Base-by-base conservation (phyloP, 352 stramenopile species). In the Phytopythium aichiense region DNA sequence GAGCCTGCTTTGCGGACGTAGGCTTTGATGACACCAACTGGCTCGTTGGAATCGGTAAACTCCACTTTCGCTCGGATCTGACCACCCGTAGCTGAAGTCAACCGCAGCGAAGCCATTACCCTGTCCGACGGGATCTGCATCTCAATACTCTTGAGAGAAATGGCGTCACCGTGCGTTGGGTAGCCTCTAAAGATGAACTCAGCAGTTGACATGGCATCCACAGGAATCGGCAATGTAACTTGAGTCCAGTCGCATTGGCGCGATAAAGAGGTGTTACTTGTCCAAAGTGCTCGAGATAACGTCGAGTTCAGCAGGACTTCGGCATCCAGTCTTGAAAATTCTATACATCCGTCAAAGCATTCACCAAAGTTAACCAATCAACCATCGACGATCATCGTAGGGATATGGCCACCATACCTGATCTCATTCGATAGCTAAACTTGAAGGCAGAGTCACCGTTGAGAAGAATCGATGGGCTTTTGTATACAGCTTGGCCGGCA, bases 81-180 rank as follows among this genome's bases (percentile, higher is more conserved):
- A 13, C 49, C 49, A 11, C 49, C 49, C 28, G 49, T 55, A 73
- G 55, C 6, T 70, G 49, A 8, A 83, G 46, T 22, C 49, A 48
- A 33, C 69, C 73, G 9, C 2, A 55, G 22, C 20, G 7, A 23
- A 23, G 25, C 72, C 46, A 2, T 54, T 42, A 1, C 37, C 61
- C 43, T 63, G 56, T n/a, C 61, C 22, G 0, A n/a, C 42, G 0
- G 56, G 49, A 38, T 71, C 64, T 60, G 45, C 51, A 43, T 83
- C 0, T 52, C 25, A 11, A 87, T 74, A 49, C 38, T 31, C 58
- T 80, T 83, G 3, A 89, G 42, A 4, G 69, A 75, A n/a, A 89
- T 25, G 11, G 63, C 48, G 45, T 84, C 72, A 16, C 67, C 65
- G 6, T 49, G n/a, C 0, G 64, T 53, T 4, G 57, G 55, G 0